Evolutionary conservation across 768 basidiomycete genomes (phyloP), one percentile per base, ranked within the genome.

Genomic region (Rickenella mellea): DNA sequence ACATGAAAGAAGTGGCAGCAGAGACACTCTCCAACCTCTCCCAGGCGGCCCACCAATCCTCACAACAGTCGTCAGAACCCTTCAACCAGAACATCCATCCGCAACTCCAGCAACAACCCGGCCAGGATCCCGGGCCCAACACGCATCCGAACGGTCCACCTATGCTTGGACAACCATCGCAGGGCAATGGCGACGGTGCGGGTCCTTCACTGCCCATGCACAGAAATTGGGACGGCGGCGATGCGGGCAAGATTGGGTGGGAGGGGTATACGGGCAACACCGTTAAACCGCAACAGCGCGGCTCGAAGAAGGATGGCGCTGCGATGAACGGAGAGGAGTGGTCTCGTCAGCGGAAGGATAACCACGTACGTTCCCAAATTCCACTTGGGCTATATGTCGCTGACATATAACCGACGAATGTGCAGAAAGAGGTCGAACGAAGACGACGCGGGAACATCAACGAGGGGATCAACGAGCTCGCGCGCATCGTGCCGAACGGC

Each of bases 391-490:
- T 50, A 1, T 11, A 53, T 4, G 51, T 40, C 12, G 48, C 27
- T 21, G 41, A 10, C 48, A 51, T 39, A 49, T 51, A 9, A 27
- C 10, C n/a, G 51, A 58, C 2, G 62, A 54, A 0, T 33, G 32
- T 49, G 40, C 65, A 97, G 93, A 97, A 97, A 88, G 92, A 97
- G 66, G 92, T 98, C 10, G 94, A 99, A 60, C 84, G 94, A 41
- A 78, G 90, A 27, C 82, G 94, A 41, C 73, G 94, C 36, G 92
- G 92, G 14, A 91, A 91, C 51, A 97, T 99, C 64, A 96, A 94
- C 62, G 86, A 93, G 48, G 93, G 93, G 0, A 96, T 99, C 66
- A 90, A 86, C 55, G 84, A 87, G 52, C 80, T 98, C 12, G 83
- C 85, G 0, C 76, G 81, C 0, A 86, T 93, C 51, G 82, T 97